These are phyloP conservation scores for Rubia tinctorum DNA, from an alignment of 305 asterid species.

Conservation along the genomic window DNA sequence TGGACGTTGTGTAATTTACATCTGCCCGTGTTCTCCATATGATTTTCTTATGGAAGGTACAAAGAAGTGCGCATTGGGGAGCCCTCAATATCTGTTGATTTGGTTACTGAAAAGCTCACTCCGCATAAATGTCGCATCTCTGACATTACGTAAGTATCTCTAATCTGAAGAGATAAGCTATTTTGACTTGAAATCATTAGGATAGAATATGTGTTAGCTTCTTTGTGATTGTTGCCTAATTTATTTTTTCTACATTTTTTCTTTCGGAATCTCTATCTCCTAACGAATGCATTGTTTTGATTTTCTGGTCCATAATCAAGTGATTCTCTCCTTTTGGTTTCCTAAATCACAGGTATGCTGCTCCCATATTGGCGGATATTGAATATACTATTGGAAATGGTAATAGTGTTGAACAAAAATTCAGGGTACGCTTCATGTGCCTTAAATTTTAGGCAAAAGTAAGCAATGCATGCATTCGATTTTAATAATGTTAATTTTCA, in stretches of 20 bases:
- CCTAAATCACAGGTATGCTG: slow-evolving; percentile 65
- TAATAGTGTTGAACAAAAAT: slow-evolving; percentile 15
- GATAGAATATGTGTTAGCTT: neutral
- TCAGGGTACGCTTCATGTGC: slow-evolving; percentile 46
- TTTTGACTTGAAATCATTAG: neutral
- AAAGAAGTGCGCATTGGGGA: slow-evolving; percentile 67
- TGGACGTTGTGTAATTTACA: neutral
- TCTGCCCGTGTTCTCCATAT: neutral
- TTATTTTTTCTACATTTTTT: neutral
- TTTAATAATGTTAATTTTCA: neutral
- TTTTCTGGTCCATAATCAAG: slow-evolving; percentile 1
- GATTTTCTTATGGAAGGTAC: slow-evolving; percentile 40
- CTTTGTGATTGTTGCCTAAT: neutral
- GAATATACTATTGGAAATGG: slow-evolving; percentile 44
- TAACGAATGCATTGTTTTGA: neutral
- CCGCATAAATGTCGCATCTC: slow-evolving; percentile 78
- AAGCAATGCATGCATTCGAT: neutral
- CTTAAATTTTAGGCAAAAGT: slow-evolving; percentile 12
- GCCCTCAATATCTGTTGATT: slow-evolving; percentile 45
- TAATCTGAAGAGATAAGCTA: neutral
- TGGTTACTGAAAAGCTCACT: slow-evolving; percentile 38
- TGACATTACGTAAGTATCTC: slow-evolving; percentile 63
- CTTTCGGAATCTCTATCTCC: neutral
- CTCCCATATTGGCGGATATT: slow-evolving; percentile 67
- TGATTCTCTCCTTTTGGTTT: slow-evolving; percentile 16